Conservation (phyloP, 2,329 filamentous ascomycete species). For the Acrocalymma vagum region DNA sequence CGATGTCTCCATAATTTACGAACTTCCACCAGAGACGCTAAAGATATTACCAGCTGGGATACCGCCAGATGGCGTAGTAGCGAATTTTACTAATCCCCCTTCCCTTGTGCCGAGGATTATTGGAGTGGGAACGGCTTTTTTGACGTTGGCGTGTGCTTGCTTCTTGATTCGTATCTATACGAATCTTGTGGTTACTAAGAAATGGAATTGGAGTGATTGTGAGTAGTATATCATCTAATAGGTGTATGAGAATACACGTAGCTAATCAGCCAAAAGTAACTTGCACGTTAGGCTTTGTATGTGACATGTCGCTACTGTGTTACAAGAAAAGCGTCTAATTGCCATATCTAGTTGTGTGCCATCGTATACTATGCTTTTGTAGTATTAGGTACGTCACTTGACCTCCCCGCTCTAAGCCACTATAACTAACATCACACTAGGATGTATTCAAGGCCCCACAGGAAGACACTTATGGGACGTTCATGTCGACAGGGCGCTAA, state of each 20-base stretch:
- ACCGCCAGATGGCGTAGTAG: constrained; percentile 1
- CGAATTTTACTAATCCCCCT: constrained; percentile 3
- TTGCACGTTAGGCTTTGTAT: constrained; percentile 1
- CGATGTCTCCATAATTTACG: no score
- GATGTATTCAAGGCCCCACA: background rate
- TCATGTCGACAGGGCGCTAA: constrained; percentile 3
- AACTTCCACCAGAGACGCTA: no score
- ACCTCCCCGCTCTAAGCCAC: background rate
- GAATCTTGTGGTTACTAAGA: constrained; percentile 1
- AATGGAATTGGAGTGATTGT: constrained; percentile 12
- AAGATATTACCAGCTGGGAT: no score
- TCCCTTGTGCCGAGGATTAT: background rate
- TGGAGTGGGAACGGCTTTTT: background rate
- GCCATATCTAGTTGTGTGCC: background rate
- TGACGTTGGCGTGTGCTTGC: background rate
- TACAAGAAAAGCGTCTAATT: background rate
- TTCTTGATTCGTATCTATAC: constrained; percentile 1
- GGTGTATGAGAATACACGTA: background rate
- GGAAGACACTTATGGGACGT: constrained; percentile 4
- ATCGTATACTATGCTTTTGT: constrained; percentile 4
- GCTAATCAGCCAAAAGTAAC: background rate
- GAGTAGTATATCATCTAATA: background rate
- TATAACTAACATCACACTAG: constrained; percentile 1
- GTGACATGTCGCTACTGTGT: no score
- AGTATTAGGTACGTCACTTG: constrained; percentile 1